Conservation (phyloP, 768 basidiomycete species). For the Lactarius evosmus region DNA sequence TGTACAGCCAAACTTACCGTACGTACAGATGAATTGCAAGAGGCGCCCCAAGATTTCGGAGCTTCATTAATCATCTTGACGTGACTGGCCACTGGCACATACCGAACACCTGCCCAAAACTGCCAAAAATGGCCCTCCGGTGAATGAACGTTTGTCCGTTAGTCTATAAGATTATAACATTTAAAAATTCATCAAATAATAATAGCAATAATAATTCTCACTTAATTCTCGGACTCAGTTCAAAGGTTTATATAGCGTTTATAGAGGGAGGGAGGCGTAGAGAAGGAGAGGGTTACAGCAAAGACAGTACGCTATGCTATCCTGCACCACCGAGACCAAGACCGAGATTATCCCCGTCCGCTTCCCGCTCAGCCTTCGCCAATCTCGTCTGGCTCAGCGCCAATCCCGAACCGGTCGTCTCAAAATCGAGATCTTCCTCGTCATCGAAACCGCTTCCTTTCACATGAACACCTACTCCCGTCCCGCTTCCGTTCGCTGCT, state of each 20-base stretch:
- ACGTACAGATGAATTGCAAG: constrained; percentile 6
- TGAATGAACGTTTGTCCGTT: background rate
- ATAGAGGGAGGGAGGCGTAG: background rate
- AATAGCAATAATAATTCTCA: background rate
- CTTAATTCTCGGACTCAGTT: background rate
- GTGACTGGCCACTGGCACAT: constrained; percentile 7
- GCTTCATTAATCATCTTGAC: constrained; percentile 16
- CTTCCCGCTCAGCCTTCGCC: constrained; percentile 22
- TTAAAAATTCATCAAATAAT: background rate
- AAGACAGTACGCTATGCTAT: background rate
- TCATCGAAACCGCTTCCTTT: constrained; percentile 32
- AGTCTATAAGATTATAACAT: background rate
- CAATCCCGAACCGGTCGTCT: constrained; percentile 17
- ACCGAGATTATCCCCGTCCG: constrained; percentile 16
- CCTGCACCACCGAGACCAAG: background rate
- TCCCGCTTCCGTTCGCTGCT: constrained; percentile 50
- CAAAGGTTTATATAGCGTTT: background rate
- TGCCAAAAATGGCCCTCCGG: background rate
- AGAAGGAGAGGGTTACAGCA: background rate
- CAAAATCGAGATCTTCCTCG: constrained; percentile 25
- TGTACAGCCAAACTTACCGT: background rate
- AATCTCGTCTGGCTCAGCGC: constrained; percentile 24
- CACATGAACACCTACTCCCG: constrained; percentile 36
- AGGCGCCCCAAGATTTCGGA: constrained; percentile 13
- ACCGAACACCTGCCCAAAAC: constrained; percentile 1